These are phyloP conservation scores for Tulasnella sp. DNA, from an alignment of 768 basidiomycete species.

Conservation along the genomic window DNA sequence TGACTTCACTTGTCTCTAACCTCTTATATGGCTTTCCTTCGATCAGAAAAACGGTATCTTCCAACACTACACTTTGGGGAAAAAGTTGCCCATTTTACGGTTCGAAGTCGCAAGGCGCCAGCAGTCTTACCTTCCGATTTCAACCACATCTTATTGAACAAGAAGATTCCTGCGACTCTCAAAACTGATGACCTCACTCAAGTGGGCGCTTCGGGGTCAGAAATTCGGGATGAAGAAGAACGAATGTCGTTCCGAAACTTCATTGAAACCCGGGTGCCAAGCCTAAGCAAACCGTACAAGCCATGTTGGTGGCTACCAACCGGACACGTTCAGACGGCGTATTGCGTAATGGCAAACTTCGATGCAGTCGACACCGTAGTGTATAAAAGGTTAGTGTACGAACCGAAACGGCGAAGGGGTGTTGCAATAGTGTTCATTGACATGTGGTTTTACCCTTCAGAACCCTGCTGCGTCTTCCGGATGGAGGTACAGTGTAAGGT, in stretches of 20 bases:
- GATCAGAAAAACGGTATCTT: background rate
- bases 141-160: conserved; percentile 17
- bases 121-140: conserved; percentile 10
- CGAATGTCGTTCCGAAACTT: conserved; percentile 29
- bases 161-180: background rate
- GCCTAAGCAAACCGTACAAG: conserved; percentile 35
- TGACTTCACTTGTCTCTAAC: background rate
- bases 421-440: conserved; percentile 16
- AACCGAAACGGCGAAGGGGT: background rate
- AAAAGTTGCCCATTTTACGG: conserved; percentile 22
- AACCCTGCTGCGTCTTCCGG: conserved; percentile 41
- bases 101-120: conserved; percentile 11
- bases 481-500: conserved; percentile 42
- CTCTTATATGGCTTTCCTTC: conserved; percentile 13
- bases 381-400: conserved; percentile 38
- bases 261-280: conserved; percentile 33
- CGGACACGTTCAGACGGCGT: conserved; percentile 44
- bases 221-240: conserved; percentile 7
- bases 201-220: background rate
- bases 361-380: conserved; percentile 40
- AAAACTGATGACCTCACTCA: conserved; percentile 48
- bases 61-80: conserved; percentile 22
- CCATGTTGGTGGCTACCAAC: conserved; percentile 42
- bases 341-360: conserved; percentile 42
- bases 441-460: conserved; percentile 43